Evolutionary conservation across 495 filamentous ascomycete genomes (phyloP).

Genomic region (Geopyxis carbonaria): DNA sequence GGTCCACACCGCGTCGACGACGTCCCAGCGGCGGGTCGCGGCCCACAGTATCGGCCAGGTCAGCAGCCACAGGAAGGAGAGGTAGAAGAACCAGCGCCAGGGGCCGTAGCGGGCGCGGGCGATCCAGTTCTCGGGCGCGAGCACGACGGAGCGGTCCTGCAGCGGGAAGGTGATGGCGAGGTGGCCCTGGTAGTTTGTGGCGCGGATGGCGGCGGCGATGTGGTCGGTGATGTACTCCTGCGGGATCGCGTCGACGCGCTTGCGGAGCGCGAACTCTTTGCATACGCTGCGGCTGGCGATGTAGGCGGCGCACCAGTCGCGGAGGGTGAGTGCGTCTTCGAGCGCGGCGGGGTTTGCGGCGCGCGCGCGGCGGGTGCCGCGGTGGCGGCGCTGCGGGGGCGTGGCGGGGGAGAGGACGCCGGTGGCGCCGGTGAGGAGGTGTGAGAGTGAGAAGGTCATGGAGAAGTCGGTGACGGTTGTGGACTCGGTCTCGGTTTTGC

Average conservation of each 20-base stretch:
- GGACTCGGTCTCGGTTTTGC: conserved; percentile 31
- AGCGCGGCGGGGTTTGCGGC: neutral
- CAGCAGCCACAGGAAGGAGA: conserved; percentile 44
- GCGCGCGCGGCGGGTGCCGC: neutral
- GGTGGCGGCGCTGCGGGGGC: neutral
- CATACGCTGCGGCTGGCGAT: conserved; percentile 32
- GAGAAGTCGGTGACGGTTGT: conserved; percentile 35
- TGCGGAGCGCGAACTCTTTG: conserved; percentile 35
- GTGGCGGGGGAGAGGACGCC: conserved; percentile 3
- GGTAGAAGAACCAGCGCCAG: conserved; percentile 41
- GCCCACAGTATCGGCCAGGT: conserved; percentile 48
- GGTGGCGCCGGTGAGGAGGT: conserved; percentile 26
- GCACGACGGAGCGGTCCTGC: conserved; percentile 30
- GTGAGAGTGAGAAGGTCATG: conserved; percentile 34
- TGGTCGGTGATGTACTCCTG: conserved; percentile 29
- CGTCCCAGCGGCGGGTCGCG: conserved; percentile 42
- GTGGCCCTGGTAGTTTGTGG: conserved; percentile 44
- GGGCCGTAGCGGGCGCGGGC: conserved; percentile 45
- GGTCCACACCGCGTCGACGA: conserved; percentile 35
- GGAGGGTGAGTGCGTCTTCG: conserved; percentile 23
- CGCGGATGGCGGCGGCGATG: conserved; percentile 33
- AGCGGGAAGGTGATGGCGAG: conserved; percentile 37
- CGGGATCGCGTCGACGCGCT: conserved; percentile 37
- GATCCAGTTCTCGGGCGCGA: conserved; percentile 38
- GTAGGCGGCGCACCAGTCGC: conserved; percentile 41